Conservation (phyloP, 371 early-diverging fungal genomes). For the Mucor plumbeus region DNA sequence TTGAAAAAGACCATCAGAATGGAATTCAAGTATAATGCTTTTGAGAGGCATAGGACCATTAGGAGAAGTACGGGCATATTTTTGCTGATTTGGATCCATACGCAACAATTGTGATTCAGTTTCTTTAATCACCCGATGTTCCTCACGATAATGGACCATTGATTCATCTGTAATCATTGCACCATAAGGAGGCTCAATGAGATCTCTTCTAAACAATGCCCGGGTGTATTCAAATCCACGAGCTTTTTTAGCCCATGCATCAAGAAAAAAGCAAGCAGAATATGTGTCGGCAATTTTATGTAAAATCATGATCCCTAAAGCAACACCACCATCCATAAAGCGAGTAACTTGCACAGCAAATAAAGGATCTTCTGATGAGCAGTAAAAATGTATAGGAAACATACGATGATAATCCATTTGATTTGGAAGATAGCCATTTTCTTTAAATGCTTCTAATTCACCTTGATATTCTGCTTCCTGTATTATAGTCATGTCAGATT, state of each 20-base stretch:
- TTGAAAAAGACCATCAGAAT: slow-evolving; percentile 34
- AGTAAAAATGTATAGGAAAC: slow-evolving; percentile 52
- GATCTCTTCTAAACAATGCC: slow-evolving; percentile 25
- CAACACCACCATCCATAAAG: slow-evolving; percentile 45
- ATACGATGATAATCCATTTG: slow-evolving; percentile 48
- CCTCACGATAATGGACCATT: slow-evolving; percentile 39
- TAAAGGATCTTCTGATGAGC: slow-evolving; percentile 37
- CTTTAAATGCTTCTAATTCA: slow-evolving; percentile 24
- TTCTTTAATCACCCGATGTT: slow-evolving; percentile 28
- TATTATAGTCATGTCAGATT: not conserved
- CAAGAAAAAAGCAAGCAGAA: slow-evolving; percentile 39
- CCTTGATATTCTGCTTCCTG: slow-evolving; percentile 43
- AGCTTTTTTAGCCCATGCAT: slow-evolving; percentile 44
- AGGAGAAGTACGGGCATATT: slow-evolving; percentile 34
- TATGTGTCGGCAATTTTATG: slow-evolving; percentile 48
- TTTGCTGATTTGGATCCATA: slow-evolving; percentile 34
- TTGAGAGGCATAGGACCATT: slow-evolving; percentile 44
- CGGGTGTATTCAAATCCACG: slow-evolving; percentile 22
- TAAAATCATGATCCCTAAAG: slow-evolving; percentile 42
- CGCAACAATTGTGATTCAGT: slow-evolving; percentile 5
- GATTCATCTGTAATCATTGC: slow-evolving; percentile 36
- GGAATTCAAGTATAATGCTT: slow-evolving; percentile 41
- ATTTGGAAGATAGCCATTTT: slow-evolving; percentile 40
- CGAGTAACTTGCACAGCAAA: slow-evolving; percentile 42
- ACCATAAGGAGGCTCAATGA: slow-evolving; percentile 31